Base-by-base conservation (phyloP, 2,329 filamentous ascomycete species). In the Bipolaris sorokiniana region DNA sequence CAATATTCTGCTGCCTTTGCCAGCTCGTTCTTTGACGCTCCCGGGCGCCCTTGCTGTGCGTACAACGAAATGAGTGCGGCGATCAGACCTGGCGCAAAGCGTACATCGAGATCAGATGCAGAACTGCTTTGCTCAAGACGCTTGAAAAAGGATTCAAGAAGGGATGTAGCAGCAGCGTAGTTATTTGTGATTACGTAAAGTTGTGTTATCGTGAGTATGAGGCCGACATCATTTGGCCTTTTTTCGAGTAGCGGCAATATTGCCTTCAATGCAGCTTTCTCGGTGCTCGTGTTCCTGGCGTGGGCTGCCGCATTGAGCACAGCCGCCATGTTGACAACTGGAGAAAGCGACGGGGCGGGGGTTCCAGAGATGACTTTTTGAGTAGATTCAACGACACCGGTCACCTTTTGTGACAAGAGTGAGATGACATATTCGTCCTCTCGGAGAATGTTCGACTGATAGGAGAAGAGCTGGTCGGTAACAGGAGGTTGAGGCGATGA, bases 61-160 rank as follows among this genome's bases (percentile, higher is more conserved):
- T 97, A 95, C 0, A 99, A 82, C 2, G 90, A 88, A 9, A 96
- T 88, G 3, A 90, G 82, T 1, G 94, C 82, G 0, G 91, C 92
- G 26, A 98, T 84, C 1, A 99, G 81, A 2, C 94, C 94, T 0
- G 95, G 94, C 23, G 91, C 88, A 74, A 89, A 95, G 10, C 93
- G 88, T 23, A 90, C 85, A 65, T 92, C 87, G 54, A 86, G 81
- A 56, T 88, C 82, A 15, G 84, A 81, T 2, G 82, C 71, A 0
- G 80, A 79, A 5, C 76, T 81, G 3, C 85, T 86, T 46, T 85
- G 77, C 67, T 94, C 90, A 1, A 97, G 82, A 9, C 84, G 84
- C 60, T 84, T 84, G 53, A 97, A 84, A 71, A 95, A 93, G 1
- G 84, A 80, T 71, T 96, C 90, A 2, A 97, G 81, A 5, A 91